phyloP scores from a whole-genome alignment of 140 eudicot species.

The Anethum foeniculum region DNA sequence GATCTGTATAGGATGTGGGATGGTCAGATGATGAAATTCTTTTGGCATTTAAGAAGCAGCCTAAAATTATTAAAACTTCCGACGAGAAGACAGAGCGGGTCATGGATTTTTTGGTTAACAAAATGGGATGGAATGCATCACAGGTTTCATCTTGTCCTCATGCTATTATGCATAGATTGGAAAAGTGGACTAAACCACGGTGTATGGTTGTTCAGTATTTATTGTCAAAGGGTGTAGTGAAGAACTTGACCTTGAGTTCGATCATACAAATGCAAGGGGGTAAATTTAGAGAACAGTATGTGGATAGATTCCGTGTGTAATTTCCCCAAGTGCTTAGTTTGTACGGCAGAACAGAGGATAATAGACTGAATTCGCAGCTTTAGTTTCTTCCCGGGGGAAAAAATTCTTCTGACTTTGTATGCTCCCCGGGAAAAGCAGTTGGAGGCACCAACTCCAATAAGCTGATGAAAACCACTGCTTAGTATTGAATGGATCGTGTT shows the following conservation, averaged over 20 bases:
- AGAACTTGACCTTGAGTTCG: background rate
- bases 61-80: background rate
- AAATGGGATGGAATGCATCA: conserved; percentile 7
- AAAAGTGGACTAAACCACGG: conserved; percentile 4
- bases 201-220: conserved; percentile 12
- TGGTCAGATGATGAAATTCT: conserved; percentile 12
- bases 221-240: conserved; percentile 10
- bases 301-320: background rate
- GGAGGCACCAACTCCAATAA: background rate
- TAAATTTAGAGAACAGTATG: background rate
- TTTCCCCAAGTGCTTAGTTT: background rate
- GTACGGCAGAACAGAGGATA: background rate
- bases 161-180: conserved; percentile 3
- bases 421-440: background rate
- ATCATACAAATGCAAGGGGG: background rate
- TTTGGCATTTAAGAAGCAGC: background rate
- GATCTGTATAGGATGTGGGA: conserved; percentile 5
- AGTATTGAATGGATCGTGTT: background rate
- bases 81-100: conserved; percentile 7
- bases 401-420: background rate
- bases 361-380: background rate
- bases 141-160: background rate
- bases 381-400: background rate
- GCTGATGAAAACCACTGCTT: background rate
- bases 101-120: conserved; percentile 11